phyloP scores from a whole-genome alignment of 164 flowering plant species.

The Aristolochia californica region DNA sequence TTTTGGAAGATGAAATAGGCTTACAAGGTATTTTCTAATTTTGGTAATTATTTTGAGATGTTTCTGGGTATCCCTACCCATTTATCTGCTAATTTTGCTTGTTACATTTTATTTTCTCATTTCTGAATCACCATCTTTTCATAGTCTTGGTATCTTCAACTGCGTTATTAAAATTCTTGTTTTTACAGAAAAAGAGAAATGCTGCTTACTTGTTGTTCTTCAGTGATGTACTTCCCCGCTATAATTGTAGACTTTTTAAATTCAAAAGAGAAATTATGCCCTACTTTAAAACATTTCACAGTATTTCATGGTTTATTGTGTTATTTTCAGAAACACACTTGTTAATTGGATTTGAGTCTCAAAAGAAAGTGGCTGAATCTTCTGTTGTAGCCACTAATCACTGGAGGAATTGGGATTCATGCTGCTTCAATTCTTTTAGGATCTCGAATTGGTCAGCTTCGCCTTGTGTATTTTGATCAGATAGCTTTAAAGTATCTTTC shows the following conservation, averaged over 20 bases:
- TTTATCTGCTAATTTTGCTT: no score
- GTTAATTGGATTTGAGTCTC: slow-evolving; percentile 78
- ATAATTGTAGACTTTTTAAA: no score
- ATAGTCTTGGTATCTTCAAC: no score
- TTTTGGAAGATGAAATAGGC: slow-evolving; percentile 72
- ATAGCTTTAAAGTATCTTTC: slow-evolving; percentile 16
- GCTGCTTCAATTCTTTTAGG: slow-evolving; percentile 95
- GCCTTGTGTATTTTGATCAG: slow-evolving; percentile 97
- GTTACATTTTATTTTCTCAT: no score
- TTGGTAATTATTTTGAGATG: not conserved
- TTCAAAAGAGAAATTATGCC: no score
- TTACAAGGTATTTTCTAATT: slow-evolving; percentile 50
- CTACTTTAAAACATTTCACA: no score
- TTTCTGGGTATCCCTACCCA: no score
- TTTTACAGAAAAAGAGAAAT: not conserved
- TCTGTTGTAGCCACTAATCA: slow-evolving; percentile 91
- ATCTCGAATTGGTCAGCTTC: slow-evolving; percentile 86
- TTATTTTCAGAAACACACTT: slow-evolving; percentile 67
- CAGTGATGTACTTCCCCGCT: not conserved
- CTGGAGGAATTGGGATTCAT: slow-evolving; percentile 98
- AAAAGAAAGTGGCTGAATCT: slow-evolving; percentile 64
- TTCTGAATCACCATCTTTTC: no score
- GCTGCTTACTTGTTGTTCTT: not conserved
- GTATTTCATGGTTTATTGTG: not conserved
- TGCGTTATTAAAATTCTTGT: no score